A percentile compares a stretch with the other conserved stretches of the same genome.
Conservation (phyloP, 2,329 filamentous ascomycete genomes). For the Calonectria henricotiae region DNA sequence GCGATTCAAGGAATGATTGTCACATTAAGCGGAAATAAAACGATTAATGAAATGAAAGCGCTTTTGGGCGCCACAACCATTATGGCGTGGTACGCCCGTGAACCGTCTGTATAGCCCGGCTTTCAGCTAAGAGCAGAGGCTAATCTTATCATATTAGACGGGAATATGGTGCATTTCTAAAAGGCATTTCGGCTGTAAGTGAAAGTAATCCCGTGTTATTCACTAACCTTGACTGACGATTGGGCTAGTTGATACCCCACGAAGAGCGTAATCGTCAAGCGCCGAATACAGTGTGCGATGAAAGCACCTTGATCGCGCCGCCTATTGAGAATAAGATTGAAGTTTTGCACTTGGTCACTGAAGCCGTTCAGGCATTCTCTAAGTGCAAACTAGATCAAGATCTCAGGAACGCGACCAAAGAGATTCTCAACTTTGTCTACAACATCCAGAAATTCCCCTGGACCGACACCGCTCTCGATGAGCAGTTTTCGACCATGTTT, state of each 20-base stretch:
- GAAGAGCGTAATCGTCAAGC: background rate
- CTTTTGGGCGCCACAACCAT: slow-evolving; percentile 9
- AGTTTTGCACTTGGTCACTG: background rate
- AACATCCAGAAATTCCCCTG: slow-evolving; percentile 18
- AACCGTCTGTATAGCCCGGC: background rate
- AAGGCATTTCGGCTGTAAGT: slow-evolving; percentile 10
- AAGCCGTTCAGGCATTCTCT: slow-evolving; percentile 8
- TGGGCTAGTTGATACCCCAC: background rate
- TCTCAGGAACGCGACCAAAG: slow-evolving; percentile 3
- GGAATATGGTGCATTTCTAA: slow-evolving; percentile 15
- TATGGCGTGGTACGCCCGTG: slow-evolving; percentile 17
- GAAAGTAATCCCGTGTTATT: background rate
- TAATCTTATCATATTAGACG: slow-evolving; percentile 2
- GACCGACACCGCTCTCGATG: background rate
- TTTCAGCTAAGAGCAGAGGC: too few species aligned
- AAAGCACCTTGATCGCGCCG: background rate
- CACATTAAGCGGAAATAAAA: slow-evolving; percentile 16
- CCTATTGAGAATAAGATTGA: background rate
- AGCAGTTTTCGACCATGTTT: slow-evolving; percentile 17
- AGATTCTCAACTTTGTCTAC: slow-evolving; percentile 20
- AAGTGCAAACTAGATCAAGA: slow-evolving; percentile 12
- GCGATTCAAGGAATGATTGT: slow-evolving; percentile 14
- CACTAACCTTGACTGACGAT: background rate
- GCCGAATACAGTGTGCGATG: background rate
- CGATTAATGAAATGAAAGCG: slow-evolving; percentile 7